Evolutionary conservation across 2,329 filamentous ascomycete genomes (phyloP), one percentile per base, ranked within the genome.

Genomic region (Xylaria polymorpha): DNA sequence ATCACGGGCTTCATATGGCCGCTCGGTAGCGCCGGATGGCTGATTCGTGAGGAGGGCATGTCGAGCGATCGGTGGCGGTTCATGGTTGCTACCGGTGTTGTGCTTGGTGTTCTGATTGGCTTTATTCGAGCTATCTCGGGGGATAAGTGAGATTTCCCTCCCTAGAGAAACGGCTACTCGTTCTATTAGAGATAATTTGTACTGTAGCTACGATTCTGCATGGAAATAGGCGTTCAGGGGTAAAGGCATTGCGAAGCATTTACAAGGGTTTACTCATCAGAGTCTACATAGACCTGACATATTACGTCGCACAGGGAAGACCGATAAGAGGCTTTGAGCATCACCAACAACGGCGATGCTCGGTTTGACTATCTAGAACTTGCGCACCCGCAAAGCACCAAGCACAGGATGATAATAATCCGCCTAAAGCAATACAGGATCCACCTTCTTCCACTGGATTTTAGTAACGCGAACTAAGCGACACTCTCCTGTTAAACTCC

Each of bases 1-100:
- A 83, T 97, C 68, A 92, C 96, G 76, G 96, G 96, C 0, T 99
- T 98, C 84, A 92, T 99, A 79, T 98, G 95, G 89, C 96, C 96
- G 4, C 81, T 98, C 10, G 95, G 93, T 0, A 94, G 93, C 75
- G 83, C 95, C 66, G 90, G 91, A 61, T 98, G 94, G 94, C 83
- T 97, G 59, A 87, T 95, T 72, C 86, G 94, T 68, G 93, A 97
- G 80, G 92, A 96, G 67, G 94, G 93, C 0, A 90, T 98, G 68
- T 97, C 94, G 89, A 92, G 90, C 69, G 89, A 92, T 77, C 86
- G 94, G 76, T 92, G 94, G 84, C 91, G 94, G 79, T 88, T 97
- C 75, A 95, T 95, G 74, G 93, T 98, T 18, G 89, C 92, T 61
- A 91, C 94, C 53, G 96, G 96, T 0, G 89, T 98, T 22, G 79